Evolutionary conservation across 257 asterid species (phyloP).

Genomic region (Gardenia jasminoides): DNA sequence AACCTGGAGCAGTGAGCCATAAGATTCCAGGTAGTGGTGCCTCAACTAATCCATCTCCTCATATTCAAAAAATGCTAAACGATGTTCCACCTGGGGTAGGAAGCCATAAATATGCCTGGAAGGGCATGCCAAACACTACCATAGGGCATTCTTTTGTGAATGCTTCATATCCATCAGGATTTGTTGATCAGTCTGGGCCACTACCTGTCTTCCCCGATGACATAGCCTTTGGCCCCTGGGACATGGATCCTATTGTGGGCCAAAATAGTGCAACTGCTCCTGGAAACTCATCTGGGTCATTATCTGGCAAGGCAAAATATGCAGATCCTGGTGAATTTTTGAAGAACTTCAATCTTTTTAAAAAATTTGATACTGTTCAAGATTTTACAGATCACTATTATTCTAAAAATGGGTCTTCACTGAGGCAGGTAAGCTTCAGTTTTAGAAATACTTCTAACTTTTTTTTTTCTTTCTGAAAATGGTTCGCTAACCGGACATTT

Average conservation of each 20-base stretch:
- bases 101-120: conserved; percentile 21
- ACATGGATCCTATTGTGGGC: conserved; percentile 19
- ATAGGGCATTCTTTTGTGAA: conserved; percentile 13
- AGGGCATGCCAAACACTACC: conserved; percentile 20
- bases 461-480: neutral
- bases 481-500: conserved; percentile 13
- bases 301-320: conserved; percentile 24
- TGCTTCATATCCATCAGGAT: conserved; percentile 24
- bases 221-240: conserved; percentile 19
- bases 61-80: neutral
- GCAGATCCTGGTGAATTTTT: conserved; percentile 43
- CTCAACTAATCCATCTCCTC: neutral
- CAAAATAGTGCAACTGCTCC: conserved; percentile 29
- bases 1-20: conserved; percentile 14
- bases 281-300: conserved; percentile 14
- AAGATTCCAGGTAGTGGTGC: neutral
- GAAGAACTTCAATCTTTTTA: conserved; percentile 45
- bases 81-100: conserved; percentile 12
- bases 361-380: conserved; percentile 72
- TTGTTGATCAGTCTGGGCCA: conserved; percentile 11
- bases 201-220: conserved; percentile 9
- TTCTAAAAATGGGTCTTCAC: conserved; percentile 32
- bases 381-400: conserved; percentile 70
- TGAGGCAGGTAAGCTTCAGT: conserved; percentile 41
- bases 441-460: neutral